Conservation (phyloP, 768 basidiomycete species). For the Clathrus columnatus region DNA sequence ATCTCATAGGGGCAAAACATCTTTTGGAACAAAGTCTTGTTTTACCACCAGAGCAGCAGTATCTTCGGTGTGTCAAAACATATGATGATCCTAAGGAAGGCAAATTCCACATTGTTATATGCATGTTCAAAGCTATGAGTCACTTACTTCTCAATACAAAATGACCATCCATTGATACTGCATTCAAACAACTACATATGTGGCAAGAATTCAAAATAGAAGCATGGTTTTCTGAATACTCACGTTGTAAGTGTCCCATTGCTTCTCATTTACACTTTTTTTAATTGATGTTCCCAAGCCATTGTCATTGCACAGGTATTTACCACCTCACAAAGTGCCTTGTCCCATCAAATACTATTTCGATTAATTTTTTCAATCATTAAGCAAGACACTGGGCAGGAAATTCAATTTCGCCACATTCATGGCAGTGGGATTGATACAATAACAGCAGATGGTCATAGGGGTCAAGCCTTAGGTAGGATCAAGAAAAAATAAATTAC, state of each 20-base stretch:
- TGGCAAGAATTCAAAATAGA: constrained; percentile 17
- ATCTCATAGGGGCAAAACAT: constrained; percentile 5
- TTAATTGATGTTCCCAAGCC: constrained; percentile 10
- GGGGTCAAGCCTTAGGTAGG: constrained; percentile 20
- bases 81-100: constrained; percentile 4
- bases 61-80: constrained; percentile 17
- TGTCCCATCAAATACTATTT: constrained; percentile 21
- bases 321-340: constrained; percentile 20
- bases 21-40: constrained; percentile 8
- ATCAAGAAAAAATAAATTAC: neutral
- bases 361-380: constrained; percentile 17
- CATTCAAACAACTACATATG: constrained; percentile 12
- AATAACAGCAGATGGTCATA: constrained; percentile 21
- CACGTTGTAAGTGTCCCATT: constrained; percentile 4
- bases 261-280: neutral
- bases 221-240: constrained; percentile 9
- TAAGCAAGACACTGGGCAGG: constrained; percentile 14
- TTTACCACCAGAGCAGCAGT: constrained; percentile 10
- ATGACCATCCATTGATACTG: constrained; percentile 13
- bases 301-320: constrained; percentile 18
- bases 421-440: constrained; percentile 17
- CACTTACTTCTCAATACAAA: constrained; percentile 10
- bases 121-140: constrained; percentile 19
- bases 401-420: constrained; percentile 19
- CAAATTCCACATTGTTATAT: constrained; percentile 17